phyloP scores from a whole-genome alignment of 2,329 filamentous ascomycete species.

The Penicillium sp. region DNA sequence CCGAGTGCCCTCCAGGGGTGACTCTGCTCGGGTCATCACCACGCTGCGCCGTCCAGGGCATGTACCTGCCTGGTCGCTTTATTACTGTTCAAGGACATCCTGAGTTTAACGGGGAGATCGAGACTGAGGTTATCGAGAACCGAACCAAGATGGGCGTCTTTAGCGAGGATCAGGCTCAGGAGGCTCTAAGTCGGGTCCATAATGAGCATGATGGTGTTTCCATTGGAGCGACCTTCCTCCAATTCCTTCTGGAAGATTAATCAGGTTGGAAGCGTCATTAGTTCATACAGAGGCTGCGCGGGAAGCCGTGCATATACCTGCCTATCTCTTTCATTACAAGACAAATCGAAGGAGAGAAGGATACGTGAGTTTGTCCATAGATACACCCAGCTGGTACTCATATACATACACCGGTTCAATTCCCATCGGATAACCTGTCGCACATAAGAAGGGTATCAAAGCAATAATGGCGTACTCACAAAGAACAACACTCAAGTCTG shows the following conservation, averaged over 20 bases:
- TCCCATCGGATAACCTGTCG: too few relatives aligned
- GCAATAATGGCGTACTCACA: too few relatives aligned
- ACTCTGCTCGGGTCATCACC: slow-evolving; percentile 66
- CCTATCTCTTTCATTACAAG: too few relatives aligned
- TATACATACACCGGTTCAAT: too few relatives aligned
- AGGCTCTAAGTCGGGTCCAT: slow-evolving; percentile 66
- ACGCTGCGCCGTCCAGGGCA: slow-evolving; percentile 74
- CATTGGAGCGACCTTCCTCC: slow-evolving; percentile 73
- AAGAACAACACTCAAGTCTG: too few relatives aligned
- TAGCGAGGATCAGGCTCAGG: slow-evolving; percentile 66
- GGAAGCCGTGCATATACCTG: not conserved
- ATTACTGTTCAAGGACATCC: slow-evolving; percentile 86
- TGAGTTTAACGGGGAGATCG: slow-evolving; percentile 74
- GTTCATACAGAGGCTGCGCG: not conserved
- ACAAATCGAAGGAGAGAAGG: not conserved
- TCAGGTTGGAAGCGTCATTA: not conserved
- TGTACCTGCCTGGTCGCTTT: slow-evolving; percentile 67
- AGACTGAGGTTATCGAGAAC: slow-evolving; percentile 66
- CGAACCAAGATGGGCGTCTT: slow-evolving; percentile 71
- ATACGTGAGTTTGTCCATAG: too few relatives aligned
- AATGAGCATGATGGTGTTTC: slow-evolving; percentile 77
- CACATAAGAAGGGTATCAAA: too few relatives aligned
- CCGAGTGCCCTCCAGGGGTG: slow-evolving; percentile 62
- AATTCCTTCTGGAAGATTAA: slow-evolving; percentile 66
- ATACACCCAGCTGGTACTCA: too few relatives aligned